These are phyloP conservation scores for Carex pumila DNA, from an alignment of 176 grass and related monocot species.

Conservation along the genomic window DNA sequence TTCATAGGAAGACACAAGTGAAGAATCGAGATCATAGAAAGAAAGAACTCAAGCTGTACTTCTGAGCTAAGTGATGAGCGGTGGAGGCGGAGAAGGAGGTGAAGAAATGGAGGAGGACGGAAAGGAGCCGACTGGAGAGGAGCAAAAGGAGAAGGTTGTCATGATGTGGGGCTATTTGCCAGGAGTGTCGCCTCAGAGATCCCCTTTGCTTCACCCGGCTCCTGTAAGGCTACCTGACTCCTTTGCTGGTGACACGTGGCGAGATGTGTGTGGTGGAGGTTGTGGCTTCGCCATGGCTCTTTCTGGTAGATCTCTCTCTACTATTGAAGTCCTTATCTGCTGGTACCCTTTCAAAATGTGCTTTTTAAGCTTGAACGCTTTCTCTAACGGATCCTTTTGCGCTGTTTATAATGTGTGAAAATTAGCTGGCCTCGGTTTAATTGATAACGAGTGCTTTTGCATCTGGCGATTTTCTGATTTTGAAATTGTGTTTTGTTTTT, in stretches of 20 bases:
- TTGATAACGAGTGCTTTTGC: neutral
- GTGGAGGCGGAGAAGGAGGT: constrained; percentile 20
- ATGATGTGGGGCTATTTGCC: constrained; percentile 99
- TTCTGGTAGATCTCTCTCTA: constrained; percentile 49
- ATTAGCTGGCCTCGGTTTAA: neutral
- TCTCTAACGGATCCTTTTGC: neutral
- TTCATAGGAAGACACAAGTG: neutral
- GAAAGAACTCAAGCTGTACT: neutral
- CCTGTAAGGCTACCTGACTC: constrained; percentile 49
- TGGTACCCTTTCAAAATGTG: neutral
- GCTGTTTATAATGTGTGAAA: neutral
- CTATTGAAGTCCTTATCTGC: constrained; percentile 15
- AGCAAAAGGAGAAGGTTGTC: constrained; percentile 51
- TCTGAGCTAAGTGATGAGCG: constrained; percentile 50
- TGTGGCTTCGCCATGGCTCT: constrained; percentile 97
- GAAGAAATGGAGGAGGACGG: constrained; percentile 44
- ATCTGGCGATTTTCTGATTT: neutral
- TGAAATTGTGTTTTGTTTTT: neutral
- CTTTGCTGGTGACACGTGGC: constrained; percentile 58
- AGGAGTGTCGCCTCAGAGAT: constrained; percentile 83
- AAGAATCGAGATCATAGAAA: neutral
- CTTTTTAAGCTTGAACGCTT: neutral
- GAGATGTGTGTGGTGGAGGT: constrained; percentile 80
- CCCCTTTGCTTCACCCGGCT: constrained; percentile 74
- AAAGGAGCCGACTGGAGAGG: constrained; percentile 20